Percentiles rank a stretch among this genome's conserved stretches.
phyloP scores from a whole-genome alignment of 208 protist species.

The Leishmania braziliensis region DNA sequence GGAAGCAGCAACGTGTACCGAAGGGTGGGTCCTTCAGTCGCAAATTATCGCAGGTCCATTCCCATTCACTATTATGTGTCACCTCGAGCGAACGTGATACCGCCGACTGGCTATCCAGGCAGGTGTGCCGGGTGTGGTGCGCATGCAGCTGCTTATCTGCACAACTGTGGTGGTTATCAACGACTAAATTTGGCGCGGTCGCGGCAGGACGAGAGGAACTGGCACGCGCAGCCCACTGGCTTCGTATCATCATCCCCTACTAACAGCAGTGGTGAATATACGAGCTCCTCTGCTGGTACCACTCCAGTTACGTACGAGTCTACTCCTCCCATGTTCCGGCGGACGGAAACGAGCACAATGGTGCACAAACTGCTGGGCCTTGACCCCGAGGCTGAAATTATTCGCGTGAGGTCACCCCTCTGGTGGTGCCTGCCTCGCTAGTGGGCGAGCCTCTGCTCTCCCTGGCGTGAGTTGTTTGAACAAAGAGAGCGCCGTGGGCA shows the following conservation, averaged over 20 bases:
- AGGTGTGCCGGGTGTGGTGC: not conserved
- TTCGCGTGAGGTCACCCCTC: constrained; percentile 16
- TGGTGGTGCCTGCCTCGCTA: constrained; percentile 9
- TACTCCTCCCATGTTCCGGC: not conserved
- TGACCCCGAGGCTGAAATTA: constrained; percentile 10
- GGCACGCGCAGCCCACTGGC: not conserved
- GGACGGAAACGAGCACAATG: not conserved
- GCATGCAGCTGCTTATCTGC: not conserved
- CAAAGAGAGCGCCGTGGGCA: not conserved
- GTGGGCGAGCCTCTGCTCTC: not conserved
- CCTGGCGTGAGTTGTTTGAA: not conserved
- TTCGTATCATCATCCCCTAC: not conserved
- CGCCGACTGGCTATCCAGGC: not conserved
- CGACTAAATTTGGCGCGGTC: not conserved
- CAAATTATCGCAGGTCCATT: not conserved
- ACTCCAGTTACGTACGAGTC: not conserved
- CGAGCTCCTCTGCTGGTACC: not conserved
- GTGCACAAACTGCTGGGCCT: constrained; percentile 28
- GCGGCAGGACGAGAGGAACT: not conserved
- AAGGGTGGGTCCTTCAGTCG: not conserved
- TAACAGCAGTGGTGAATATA: not conserved
- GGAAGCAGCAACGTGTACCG: not conserved
- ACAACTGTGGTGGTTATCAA: not conserved
- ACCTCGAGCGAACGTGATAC: not conserved
- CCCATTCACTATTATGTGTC: not conserved